Evolutionary conservation across 148 eudicot species (phyloP).

Genomic region (Drosera capensis): DNA sequence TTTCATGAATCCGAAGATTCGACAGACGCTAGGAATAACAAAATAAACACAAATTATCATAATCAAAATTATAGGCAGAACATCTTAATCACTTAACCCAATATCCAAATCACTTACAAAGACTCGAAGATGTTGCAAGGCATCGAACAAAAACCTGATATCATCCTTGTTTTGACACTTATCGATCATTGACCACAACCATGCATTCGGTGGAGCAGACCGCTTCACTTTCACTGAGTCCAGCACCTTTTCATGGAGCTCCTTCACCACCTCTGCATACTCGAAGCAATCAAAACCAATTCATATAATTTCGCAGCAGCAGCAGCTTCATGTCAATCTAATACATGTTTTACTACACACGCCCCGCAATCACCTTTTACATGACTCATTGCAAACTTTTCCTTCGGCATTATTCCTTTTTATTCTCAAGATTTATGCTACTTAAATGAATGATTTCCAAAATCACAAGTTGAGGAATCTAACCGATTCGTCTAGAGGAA

Average conservation of each 20-base stretch:
- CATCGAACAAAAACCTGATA: slow-evolving; percentile 53
- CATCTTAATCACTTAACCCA: neutral
- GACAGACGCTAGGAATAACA: slow-evolving; percentile 52
- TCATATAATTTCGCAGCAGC: too few species aligned
- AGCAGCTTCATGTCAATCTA: too few species aligned
- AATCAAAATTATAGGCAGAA: neutral
- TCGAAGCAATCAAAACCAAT: slow-evolving; percentile 1
- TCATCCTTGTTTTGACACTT: slow-evolving; percentile 46
- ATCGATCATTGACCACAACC: slow-evolving; percentile 77
- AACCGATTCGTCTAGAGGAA: too few species aligned
- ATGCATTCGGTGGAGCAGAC: slow-evolving; percentile 79
- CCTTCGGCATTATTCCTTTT: too few species aligned
- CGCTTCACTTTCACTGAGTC: slow-evolving; percentile 40
- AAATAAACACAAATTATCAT: slow-evolving; percentile 6
- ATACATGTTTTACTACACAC: too few species aligned
- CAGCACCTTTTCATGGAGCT: slow-evolving; percentile 51
- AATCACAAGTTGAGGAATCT: too few species aligned
- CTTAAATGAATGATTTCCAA: too few species aligned
- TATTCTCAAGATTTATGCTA: too few species aligned
- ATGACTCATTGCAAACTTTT: too few species aligned
- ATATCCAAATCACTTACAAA: slow-evolving; percentile 44
- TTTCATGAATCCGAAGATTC: slow-evolving; percentile 72
- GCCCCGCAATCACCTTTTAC: too few species aligned
- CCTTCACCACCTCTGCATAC: slow-evolving; percentile 62
- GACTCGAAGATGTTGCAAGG: slow-evolving; percentile 47